Base-by-base conservation (phyloP, 345 rosid genomes). In the Salix exigua region DNA sequence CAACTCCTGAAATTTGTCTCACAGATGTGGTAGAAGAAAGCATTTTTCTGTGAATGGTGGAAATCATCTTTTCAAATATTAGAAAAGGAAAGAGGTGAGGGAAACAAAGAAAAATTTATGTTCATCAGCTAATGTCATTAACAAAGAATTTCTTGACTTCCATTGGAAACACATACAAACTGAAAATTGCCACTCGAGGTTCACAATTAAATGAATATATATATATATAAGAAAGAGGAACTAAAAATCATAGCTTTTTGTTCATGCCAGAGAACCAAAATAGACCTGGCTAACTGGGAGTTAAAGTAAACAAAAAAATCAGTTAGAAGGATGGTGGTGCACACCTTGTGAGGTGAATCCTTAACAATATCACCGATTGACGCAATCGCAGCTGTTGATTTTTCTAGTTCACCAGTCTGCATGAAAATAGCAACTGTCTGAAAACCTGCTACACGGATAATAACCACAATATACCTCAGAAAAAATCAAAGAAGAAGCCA, bases 391-490 rank as follows among this genome's bases (percentile, higher is more conserved):
- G 86, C 83, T 61, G 71, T 89, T 69, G 83, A 86, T 81, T 86
- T 90, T 80, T 86, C 90, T 64, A 66, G 74, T 75, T 89, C 91
- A 84, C 88, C 92, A 89, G 89, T 91, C 99, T 93, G 99, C 98
- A 96, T 89, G 91, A 96, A 96, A 96, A 93, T 88, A 92, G 93
- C 91, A 93, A 93, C 96, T 89, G 92, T 88, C 96, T 92, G 94
- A 92, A 92, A 93, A 91, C 94, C 96, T 92, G 91, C 97, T 92
- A 86, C 93, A 90, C 85, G 85, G 88, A 91, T 89, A 77, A 83
- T 91, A 89, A 88, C 95, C 88, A 91, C 85, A 85, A 86, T 89
- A 80, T 86, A 90, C 89, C 98, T 96, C 90, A 93, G 97, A 88
- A 83, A 83, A 86, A 68, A 61, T 83, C 82, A 84, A 73, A 80